These are phyloP conservation scores for Ilex paraguariensis DNA, from an alignment of 305 asterid genomes.

Conservation along the genomic window DNA sequence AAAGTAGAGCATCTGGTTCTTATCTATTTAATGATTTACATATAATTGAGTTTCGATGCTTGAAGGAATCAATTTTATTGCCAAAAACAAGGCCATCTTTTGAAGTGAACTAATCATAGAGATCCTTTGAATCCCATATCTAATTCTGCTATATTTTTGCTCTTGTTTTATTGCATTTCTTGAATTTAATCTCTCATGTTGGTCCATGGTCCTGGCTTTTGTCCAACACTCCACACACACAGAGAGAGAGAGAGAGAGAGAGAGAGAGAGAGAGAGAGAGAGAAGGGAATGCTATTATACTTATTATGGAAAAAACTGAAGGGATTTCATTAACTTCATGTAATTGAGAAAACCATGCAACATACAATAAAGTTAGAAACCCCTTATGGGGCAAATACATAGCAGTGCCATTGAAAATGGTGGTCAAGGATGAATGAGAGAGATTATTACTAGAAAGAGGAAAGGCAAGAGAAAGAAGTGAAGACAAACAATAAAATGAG, in stretches of 20 bases:
- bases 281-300: no score
- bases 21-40: constrained; percentile 17
- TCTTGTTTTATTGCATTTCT: not conserved
- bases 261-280: not conserved
- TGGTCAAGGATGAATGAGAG: constrained; percentile 1
- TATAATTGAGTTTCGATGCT: constrained; percentile 20
- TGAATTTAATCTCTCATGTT: not conserved
- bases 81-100: constrained; percentile 12
- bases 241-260: not conserved
- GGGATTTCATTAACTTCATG: constrained; percentile 18
- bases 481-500: not conserved
- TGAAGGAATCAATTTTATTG: constrained; percentile 15
- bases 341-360: not conserved
- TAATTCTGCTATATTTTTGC: constrained; percentile 2
- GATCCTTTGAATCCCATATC: constrained; percentile 22
- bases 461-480: not conserved
- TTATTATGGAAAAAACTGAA: constrained; percentile 3
- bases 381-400: constrained; percentile 10
- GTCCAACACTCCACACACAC: no score
- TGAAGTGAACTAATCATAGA: constrained; percentile 6
- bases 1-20: constrained; percentile 28
- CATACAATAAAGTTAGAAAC: constrained; percentile 11
- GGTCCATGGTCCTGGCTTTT: constrained; percentile 6
- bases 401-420: constrained; percentile 8
- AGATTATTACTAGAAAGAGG: not conserved